Base-by-base conservation (phyloP, 352 stramenopile species). In the Thraustochytrium aureum region DNA sequence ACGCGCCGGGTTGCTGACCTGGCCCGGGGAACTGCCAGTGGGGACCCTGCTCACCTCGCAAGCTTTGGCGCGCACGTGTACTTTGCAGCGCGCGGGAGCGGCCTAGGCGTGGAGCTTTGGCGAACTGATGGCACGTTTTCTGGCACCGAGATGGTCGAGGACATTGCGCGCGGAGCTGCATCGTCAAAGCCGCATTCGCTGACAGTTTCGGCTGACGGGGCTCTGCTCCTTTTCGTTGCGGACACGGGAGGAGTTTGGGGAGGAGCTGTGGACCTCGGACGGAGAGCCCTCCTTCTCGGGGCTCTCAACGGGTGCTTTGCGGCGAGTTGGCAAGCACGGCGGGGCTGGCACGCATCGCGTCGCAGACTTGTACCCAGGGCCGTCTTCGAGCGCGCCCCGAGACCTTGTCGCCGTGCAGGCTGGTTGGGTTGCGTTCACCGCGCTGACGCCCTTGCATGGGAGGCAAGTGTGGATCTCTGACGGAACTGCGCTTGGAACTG, bases 61-160 rank as follows among this genome's bases (percentile, higher is more conserved):
- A 43, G 69, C 1, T 90, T 92, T 59, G 69, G 84, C 0, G 74
- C 75, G 0, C 59, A 72, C 17, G 84, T 94, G 26, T 90, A 87
- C 64, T 92, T 91, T 60, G 50, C 81, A 2, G 89, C 86, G 0
- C 69, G 54, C 6, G 83, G 84, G 1, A 41, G 61, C 6, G 82
- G 83, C 0, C 87, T 83, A 72, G 91, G 92, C 3, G 67, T 83
- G 0, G 92, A 96, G 62, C 82, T 96, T 2, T 96, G 89, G 89
- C 79, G 76, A 17, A 89, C 86, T 0, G 89, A 94, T 64, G 91
- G 91, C 35, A 88, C 86, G 2, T 50, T 33, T 14, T 60, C 47
- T 7, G 87, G 87, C 65, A 93, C 90, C 1, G 72, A 72, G 0
- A 65, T 95, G 22, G 76, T 95, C 52, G 67, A 84, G 20, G 90